phyloP scores from a whole-genome alignment of 2,329 filamentous ascomycete species.

The Stagonosporopsis cucurbitacearum region DNA sequence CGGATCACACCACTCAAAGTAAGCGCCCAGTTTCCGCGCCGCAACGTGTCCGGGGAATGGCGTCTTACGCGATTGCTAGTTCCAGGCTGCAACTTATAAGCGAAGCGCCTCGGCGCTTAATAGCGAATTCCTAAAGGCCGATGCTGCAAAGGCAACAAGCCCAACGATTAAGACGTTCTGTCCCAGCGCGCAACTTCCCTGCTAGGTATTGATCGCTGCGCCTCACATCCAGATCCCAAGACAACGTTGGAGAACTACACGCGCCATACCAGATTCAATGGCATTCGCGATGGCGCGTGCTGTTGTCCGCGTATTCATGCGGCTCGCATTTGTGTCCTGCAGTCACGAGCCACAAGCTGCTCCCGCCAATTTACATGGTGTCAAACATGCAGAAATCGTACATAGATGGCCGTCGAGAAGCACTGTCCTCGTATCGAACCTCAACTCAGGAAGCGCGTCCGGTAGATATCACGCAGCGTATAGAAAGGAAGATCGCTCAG shows the following conservation, averaged over 20 bases:
- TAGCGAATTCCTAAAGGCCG: not conserved
- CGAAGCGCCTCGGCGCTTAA: constrained; percentile 2
- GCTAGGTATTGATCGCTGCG: not conserved
- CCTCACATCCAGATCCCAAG: not conserved
- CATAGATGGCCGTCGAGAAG: not conserved
- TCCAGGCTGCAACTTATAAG: not conserved
- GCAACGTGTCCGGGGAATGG: not conserved
- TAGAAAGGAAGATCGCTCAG: constrained; percentile 32
- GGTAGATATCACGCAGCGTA: constrained; percentile 25
- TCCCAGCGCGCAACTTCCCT: not conserved
- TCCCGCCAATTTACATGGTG: not conserved
- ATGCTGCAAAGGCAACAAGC: not conserved
- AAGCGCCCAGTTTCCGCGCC: not conserved
- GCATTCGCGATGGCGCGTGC: not conserved
- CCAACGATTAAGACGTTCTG: not conserved
- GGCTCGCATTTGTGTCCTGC: not conserved
- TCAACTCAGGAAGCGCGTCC: not conserved
- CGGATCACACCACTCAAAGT: not conserved
- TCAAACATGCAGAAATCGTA: not conserved
- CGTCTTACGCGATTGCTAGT: not conserved
- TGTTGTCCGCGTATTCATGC: not conserved
- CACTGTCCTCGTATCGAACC: not conserved
- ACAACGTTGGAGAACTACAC: not conserved
- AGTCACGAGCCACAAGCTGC: not conserved
- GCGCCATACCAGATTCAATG: not conserved